phyloP scores from a whole-genome alignment of 257 asterid species.

The Penstemon barbatus region DNA sequence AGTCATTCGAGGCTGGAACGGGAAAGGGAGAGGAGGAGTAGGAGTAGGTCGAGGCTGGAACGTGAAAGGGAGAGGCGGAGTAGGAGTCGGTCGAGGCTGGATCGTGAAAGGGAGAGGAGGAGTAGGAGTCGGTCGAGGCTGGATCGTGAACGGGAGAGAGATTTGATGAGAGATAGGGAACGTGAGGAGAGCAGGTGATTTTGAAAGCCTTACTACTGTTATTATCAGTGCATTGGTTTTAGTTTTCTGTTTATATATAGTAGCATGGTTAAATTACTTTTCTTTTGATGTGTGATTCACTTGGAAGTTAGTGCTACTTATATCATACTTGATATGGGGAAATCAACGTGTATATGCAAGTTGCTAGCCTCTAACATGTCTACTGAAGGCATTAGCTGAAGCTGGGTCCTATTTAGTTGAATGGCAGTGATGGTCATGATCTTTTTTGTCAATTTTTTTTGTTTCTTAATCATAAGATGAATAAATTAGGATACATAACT shows the following conservation, averaged over 20 bases:
- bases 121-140: slow-evolving; percentile 68
- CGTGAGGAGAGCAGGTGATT: slow-evolving; percentile 92
- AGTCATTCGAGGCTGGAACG: neutral
- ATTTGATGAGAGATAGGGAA: slow-evolving; percentile 60
- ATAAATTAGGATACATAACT: neutral
- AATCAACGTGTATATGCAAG: neutral
- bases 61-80: slow-evolving; percentile 26
- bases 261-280: neutral
- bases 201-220: slow-evolving; percentile 7
- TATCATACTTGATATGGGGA: neutral
- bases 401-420: neutral
- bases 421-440: neutral
- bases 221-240: neutral
- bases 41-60: neutral
- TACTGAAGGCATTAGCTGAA: too few relatives aligned
- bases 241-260: neutral
- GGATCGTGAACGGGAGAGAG: slow-evolving; percentile 69
- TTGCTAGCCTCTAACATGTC: neutral
- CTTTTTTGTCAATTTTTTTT: neutral
- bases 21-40: slow-evolving; percentile 32
- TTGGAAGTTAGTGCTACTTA: slow-evolving; percentile 4
- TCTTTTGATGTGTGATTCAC: slow-evolving; percentile 7
- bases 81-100: slow-evolving; percentile 29
- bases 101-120: slow-evolving; percentile 54
- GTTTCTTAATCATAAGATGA: neutral